Evolutionary conservation across 1,139 yeast species (phyloP).

Genomic region (Kodamaea derodonti): DNA sequence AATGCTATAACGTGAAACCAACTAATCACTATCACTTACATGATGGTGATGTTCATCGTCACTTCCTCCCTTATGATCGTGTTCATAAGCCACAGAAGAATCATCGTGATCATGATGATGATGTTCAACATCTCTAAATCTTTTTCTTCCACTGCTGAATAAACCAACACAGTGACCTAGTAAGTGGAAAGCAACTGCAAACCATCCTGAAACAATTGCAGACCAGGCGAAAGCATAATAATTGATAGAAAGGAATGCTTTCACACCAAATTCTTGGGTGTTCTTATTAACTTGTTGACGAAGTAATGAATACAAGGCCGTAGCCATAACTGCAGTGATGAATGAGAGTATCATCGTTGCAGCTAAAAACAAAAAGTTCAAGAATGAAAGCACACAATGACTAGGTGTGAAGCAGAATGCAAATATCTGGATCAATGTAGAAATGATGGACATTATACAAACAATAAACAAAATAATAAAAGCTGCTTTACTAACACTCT

Average conservation of each 20-base stretch:
- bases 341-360: constrained; percentile 28
- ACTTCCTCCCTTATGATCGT: constrained; percentile 9
- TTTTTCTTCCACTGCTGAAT: constrained; percentile 32
- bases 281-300: constrained; percentile 31
- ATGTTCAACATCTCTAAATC: constrained; percentile 18
- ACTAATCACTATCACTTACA: constrained; percentile 6
- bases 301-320: constrained; percentile 30
- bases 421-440: constrained; percentile 35
- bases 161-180: constrained; percentile 46
- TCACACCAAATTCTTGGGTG: constrained; percentile 30
- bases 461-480: constrained; percentile 12
- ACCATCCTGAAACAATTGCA: constrained; percentile 34
- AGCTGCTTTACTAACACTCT: constrained; percentile 31
- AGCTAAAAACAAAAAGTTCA: constrained; percentile 35
- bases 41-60: neutral
- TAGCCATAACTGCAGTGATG: constrained; percentile 33
- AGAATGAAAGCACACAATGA: constrained; percentile 36
- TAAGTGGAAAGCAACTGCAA: constrained; percentile 31
- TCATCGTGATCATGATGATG: constrained; percentile 10
- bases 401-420: constrained; percentile 39
- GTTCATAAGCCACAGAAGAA: constrained; percentile 28
- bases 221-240: constrained; percentile 45
- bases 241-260: constrained; percentile 35
- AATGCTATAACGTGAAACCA: neutral
- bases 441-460: constrained; percentile 38